These are phyloP conservation scores for Bertia moriformis DNA, from an alignment of 2,329 filamentous ascomycete species.

Conservation along the genomic window DNA sequence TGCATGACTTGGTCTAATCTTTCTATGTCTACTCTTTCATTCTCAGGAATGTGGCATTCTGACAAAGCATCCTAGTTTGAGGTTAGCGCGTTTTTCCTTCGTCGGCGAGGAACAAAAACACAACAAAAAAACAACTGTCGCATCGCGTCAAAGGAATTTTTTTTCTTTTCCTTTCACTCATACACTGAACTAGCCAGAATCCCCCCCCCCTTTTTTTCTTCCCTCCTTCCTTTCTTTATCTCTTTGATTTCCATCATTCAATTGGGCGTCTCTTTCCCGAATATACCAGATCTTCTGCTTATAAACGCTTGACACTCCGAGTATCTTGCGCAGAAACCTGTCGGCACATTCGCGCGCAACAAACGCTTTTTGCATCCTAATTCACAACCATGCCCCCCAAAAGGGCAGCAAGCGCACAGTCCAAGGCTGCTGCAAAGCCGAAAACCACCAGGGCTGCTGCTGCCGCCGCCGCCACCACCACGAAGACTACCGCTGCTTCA, in stretches of 20 bases:
- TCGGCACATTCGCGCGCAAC: not conserved
- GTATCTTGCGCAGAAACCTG: too few species aligned
- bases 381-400: not conserved
- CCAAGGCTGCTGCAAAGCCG: not conserved
- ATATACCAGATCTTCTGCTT: too few species aligned
- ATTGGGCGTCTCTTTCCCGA: not conserved
- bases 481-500: not conserved
- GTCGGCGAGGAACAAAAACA: not conserved
- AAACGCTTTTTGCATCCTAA: constrained; percentile 1
- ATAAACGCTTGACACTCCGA: too few species aligned
- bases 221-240: not conserved
- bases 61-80: too few species aligned
- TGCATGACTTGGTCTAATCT: too few species aligned
- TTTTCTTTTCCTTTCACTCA: not conserved
- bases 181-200: too few species aligned
- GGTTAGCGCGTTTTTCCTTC: too few species aligned
- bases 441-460: too few species aligned
- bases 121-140: not conserved
- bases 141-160: not conserved
- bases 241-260: not conserved
- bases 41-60: too few species aligned
- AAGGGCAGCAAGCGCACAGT: too few species aligned
- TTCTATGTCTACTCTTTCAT: too few species aligned
- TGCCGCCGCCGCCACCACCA: too few species aligned
- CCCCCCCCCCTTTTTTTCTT: not conserved